phyloP scores from a whole-genome alignment of 2,329 filamentous ascomycete species.

The Penicillium polonicum region DNA sequence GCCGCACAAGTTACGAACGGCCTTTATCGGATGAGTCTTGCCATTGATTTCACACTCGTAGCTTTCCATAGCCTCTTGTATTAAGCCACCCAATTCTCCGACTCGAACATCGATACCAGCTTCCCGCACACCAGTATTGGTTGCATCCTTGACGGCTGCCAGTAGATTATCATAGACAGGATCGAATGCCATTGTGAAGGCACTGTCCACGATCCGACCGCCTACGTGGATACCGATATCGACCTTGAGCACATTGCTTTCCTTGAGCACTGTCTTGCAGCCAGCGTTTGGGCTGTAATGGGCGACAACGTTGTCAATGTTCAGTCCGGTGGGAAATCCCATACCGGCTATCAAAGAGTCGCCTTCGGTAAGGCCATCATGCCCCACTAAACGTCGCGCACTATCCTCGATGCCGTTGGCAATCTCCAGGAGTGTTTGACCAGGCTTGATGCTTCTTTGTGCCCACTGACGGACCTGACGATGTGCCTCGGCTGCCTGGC shows the following conservation, averaged over 20 bases:
- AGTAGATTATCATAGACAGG: constrained; percentile 72
- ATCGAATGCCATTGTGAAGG: constrained; percentile 76
- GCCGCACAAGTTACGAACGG: constrained; percentile 55
- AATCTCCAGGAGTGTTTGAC: constrained; percentile 49
- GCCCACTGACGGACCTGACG: constrained; percentile 55
- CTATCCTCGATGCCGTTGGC: constrained; percentile 56
- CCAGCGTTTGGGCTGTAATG: constrained; percentile 59
- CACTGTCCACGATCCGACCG: constrained; percentile 76
- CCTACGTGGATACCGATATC: constrained; percentile 80
- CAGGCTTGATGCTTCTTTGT: constrained; percentile 52
- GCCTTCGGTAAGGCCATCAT: constrained; percentile 54
- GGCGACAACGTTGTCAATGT: constrained; percentile 54
- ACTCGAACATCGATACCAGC: constrained; percentile 57
- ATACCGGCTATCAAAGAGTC: constrained; percentile 52
- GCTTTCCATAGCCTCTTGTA: constrained; percentile 63
- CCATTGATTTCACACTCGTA: constrained; percentile 58
- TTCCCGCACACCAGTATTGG: constrained; percentile 58
- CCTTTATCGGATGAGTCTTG: constrained; percentile 54
- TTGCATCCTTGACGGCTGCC: constrained; percentile 63
- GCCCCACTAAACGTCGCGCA: constrained; percentile 50
- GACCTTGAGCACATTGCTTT: constrained; percentile 77
- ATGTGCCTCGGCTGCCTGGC: constrained; percentile 57
- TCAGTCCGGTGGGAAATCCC: constrained; percentile 57
- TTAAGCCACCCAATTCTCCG: constrained; percentile 54
- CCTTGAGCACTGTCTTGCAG: constrained; percentile 66